Percentiles rank a stretch among this genome's conserved stretches.
These are phyloP conservation scores for Corynascus novoguineensis DNA, from an alignment of 495 filamentous ascomycete species.

Conservation along the genomic window DNA sequence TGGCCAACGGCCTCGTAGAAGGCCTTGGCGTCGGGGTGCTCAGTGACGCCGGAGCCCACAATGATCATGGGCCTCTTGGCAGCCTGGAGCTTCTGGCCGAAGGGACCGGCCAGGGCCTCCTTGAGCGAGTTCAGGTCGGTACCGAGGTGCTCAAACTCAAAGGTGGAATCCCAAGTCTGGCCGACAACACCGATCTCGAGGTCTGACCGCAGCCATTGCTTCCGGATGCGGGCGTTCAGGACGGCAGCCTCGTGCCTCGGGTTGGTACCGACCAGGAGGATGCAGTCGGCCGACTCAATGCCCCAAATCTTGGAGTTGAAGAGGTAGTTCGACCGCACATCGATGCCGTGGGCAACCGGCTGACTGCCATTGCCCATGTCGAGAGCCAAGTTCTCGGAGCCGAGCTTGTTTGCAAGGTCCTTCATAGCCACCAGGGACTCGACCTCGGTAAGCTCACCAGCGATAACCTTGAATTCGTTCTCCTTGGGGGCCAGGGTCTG, in stretches of 20 bases:
- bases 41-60: slow-evolving; percentile 80
- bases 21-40: slow-evolving; percentile 83
- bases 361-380: slow-evolving; percentile 79
- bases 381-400: slow-evolving; percentile 90
- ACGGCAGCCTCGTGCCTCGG: slow-evolving; percentile 90
- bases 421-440: slow-evolving; percentile 95
- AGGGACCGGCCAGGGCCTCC: slow-evolving; percentile 73
- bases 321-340: slow-evolving; percentile 87
- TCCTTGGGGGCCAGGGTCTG: slow-evolving; percentile 68
- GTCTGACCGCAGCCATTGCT: slow-evolving; percentile 95
- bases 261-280: slow-evolving; percentile 91
- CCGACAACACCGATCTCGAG: slow-evolving; percentile 89
- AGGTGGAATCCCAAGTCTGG: slow-evolving; percentile 85
- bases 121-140: slow-evolving; percentile 71
- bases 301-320: slow-evolving; percentile 94
- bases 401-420: slow-evolving; percentile 90
- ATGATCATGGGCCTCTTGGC: slow-evolving; percentile 95
- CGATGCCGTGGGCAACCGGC: slow-evolving; percentile 86
- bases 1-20: slow-evolving; percentile 83
- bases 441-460: slow-evolving; percentile 82
- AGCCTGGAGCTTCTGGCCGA: slow-evolving; percentile 83
- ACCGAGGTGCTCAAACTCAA: slow-evolving; percentile 87
- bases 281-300: slow-evolving; percentile 87
- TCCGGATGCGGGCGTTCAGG: slow-evolving; percentile 91
- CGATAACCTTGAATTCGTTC: slow-evolving; percentile 93